phyloP scores from a whole-genome alignment of 2,329 filamentous ascomycete genomes.

The Fusarium keratoplasticum region DNA sequence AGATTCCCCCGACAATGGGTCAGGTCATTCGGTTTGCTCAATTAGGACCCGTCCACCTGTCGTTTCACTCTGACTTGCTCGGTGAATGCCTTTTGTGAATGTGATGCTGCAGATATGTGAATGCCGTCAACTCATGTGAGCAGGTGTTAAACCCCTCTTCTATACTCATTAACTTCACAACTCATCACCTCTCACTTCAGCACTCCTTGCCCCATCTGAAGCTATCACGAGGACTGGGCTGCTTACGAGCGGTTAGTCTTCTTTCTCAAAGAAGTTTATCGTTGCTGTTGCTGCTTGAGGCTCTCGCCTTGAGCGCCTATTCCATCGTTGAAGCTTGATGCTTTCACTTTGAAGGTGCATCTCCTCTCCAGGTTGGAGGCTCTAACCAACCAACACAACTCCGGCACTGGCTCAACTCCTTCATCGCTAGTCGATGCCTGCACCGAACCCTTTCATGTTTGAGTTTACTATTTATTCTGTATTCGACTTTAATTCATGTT shows the following conservation, averaged over 20 bases:
- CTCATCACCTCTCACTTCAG: neutral
- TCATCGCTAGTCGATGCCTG: neutral
- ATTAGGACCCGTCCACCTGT: constrained; percentile 48
- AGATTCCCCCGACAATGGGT: constrained; percentile 52
- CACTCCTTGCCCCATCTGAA: neutral
- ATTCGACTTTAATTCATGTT: neutral
- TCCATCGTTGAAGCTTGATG: neutral
- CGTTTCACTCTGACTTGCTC: constrained; percentile 21
- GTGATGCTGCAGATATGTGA: neutral
- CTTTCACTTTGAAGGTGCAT: neutral
- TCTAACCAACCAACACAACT: neutral
- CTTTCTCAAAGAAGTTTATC: neutral
- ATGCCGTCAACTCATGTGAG: neutral
- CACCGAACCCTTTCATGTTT: neutral
- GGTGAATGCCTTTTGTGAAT: constrained; percentile 23
- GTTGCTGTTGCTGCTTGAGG: neutral
- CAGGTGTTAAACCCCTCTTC: neutral
- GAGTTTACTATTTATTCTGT: neutral
- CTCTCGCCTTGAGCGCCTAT: neutral
- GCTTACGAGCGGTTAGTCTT: neutral
- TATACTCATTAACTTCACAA: neutral
- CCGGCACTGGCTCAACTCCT: neutral
- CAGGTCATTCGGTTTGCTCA: constrained; percentile 53
- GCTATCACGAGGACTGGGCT: neutral
- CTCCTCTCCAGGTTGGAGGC: neutral